Evolutionary conservation across 805 yeast genomes (phyloP).

Genomic region (Candida yuanshanica): DNA sequence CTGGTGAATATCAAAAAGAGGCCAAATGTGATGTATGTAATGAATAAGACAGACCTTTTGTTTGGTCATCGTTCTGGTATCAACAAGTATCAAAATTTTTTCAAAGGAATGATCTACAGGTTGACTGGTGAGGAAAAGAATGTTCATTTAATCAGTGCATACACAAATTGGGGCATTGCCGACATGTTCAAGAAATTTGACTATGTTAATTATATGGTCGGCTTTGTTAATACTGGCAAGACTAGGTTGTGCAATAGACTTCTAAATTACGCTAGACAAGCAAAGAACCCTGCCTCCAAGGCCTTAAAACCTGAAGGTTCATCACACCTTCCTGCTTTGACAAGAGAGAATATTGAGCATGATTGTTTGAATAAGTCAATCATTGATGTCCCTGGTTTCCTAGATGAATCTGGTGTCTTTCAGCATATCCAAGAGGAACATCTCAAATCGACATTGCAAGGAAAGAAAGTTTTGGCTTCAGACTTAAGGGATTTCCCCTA

Average conservation of each 20-base stretch:
- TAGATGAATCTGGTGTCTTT: constrained; percentile 22
- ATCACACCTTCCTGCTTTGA: constrained; percentile 61
- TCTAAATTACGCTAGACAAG: constrained; percentile 23
- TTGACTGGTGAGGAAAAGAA: constrained; percentile 21
- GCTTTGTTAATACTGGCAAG: constrained; percentile 68
- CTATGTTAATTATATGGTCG: constrained; percentile 45
- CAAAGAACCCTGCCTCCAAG: constrained; percentile 5
- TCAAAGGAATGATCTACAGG: constrained; percentile 27
- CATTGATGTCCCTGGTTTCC: constrained; percentile 37
- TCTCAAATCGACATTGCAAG: constrained; percentile 27
- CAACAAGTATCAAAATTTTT: constrained; percentile 29
- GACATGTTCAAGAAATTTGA: constrained; percentile 34
- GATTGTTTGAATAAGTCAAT: constrained; percentile 27
- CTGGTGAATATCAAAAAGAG: constrained; percentile 17
- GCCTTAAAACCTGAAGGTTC: constrained; percentile 27
- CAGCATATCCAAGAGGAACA: constrained; percentile 23
- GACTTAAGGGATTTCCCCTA: constrained; percentile 27
- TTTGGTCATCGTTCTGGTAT: constrained; percentile 27
- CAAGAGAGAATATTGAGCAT: constrained; percentile 46
- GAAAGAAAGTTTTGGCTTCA: constrained; percentile 25
- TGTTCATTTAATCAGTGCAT: constrained; percentile 47
- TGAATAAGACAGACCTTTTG: constrained; percentile 40
- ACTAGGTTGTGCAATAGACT: constrained; percentile 52
- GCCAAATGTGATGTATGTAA: constrained; percentile 25
- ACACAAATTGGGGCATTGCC: constrained; percentile 45